Base-by-base conservation (phyloP, 495 filamentous ascomycete genomes). In the Penicillium robsamsonii region DNA sequence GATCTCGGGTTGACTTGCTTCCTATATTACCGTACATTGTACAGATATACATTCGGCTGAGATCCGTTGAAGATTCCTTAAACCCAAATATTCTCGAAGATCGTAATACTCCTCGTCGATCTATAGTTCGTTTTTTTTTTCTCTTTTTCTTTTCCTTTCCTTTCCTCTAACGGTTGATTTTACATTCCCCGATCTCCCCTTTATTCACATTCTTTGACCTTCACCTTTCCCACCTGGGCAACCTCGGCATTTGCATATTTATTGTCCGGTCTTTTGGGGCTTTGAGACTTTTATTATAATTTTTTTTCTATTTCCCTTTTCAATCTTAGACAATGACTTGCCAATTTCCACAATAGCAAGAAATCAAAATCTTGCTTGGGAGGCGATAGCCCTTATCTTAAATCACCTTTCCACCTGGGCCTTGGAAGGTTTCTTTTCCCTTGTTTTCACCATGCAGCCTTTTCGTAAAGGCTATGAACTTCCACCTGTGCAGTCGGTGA, bases 401-500 rank as follows among this genome's bases (percentile, higher is more conserved):
- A 22, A 22, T 22, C 22, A 22, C 22, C 22, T 22, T 22, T 22
- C 22, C 2, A 22, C 22, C 2, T 22, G 22, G 22, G 22, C 22
- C 22, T 22, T 22, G 22, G 2, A 22, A 22, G 22, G 13, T 20
- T 17, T 17, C 9, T 15, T 47, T 84, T 20, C 20, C 22, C 24
- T 22, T 12, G 22, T 46, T 15, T 27, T 24, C 46, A 50, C 25
- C 48, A 48, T 69, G 66, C 64, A 69, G 48, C 60, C 61, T 30
- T 67, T 54, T 60, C 64, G 62, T 17, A 55, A 62, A 49, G 60
- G 61, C 37, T 70, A 74, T 61, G 73, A 75, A 49, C 56, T 75
- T 10, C 73, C 74, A 30, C 67, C 73, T 33, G 68, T 77, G 46
- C 74, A 75, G 50, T 68, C 72, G 33, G 71, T 75, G 50, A 73